phyloP scores from a whole-genome alignment of 805 yeast genomes.

The Pichia deserticola region DNA sequence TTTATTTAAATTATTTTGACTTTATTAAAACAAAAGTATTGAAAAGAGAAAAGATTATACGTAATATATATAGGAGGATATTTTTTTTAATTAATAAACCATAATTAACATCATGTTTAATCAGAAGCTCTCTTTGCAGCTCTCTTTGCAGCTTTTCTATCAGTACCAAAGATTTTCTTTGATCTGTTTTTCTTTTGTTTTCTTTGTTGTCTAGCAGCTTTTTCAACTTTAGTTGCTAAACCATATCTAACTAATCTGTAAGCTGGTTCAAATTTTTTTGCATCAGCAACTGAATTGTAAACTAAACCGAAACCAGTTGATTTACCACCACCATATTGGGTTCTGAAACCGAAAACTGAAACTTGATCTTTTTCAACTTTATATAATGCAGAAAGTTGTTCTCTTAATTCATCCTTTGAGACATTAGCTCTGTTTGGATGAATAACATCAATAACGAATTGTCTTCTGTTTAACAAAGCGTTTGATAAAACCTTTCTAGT shows the following conservation, averaged over 20 bases:
- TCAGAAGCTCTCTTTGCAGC: constrained; percentile 87
- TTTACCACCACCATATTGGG: constrained; percentile 99
- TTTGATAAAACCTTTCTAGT: constrained; percentile 98
- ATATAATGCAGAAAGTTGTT: constrained; percentile 49
- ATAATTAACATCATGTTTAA: constrained; percentile 29
- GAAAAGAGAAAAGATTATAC: background rate
- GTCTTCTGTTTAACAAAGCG: constrained; percentile 99
- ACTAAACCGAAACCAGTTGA: constrained; percentile 99
- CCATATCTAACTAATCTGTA: constrained; percentile 99
- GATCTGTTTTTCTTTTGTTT: constrained; percentile 99
- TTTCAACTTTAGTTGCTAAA: constrained; percentile 91
- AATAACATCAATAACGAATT: constrained; percentile 97
- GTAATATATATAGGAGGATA: background rate
- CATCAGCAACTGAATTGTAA: constrained; percentile 96
- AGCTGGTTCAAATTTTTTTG: constrained; percentile 97
- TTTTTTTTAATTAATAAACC: background rate
- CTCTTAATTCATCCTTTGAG: constrained; percentile 98
- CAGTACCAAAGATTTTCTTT: constrained; percentile 98
- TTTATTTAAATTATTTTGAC: background rate
- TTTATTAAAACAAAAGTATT: background rate
- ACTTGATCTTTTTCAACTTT: constrained; percentile 62
- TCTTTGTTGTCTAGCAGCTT: constrained; percentile 99
- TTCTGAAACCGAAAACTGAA: constrained; percentile 98
- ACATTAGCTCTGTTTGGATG: constrained; percentile 99
- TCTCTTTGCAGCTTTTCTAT: constrained; percentile 87